Conservation (phyloP, 2,329 filamentous ascomycete species). For the Exserohilum turcica region DNA sequence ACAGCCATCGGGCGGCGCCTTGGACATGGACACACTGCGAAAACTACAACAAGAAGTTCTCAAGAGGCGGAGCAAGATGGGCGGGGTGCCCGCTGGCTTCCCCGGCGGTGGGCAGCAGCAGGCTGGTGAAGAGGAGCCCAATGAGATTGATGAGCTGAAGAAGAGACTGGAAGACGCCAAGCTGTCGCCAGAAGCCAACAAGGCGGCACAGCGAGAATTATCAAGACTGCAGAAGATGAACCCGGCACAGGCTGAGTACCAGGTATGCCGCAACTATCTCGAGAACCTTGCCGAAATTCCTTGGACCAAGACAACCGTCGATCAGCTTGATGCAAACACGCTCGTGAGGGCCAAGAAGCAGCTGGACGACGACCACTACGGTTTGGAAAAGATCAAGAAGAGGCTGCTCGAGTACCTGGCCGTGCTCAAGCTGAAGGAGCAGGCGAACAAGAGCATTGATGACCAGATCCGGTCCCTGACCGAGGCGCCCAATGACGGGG, state of each 20-base stretch:
- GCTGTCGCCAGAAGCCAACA: constrained; percentile 81
- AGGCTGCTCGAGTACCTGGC: constrained; percentile 92
- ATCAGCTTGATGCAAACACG: constrained; percentile 82
- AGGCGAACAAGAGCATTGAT: constrained; percentile 82
- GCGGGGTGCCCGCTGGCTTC: constrained; percentile 44
- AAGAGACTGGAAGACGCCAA: constrained; percentile 83
- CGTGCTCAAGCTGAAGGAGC: constrained; percentile 93
- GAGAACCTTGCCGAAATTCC: constrained; percentile 94
- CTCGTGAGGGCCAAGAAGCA: constrained; percentile 81
- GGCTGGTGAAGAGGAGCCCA: constrained; percentile 73
- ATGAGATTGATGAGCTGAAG: constrained; percentile 89
- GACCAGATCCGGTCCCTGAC: constrained; percentile 69
- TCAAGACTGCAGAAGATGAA: constrained; percentile 93
- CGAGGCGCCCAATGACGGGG: constrained; percentile 47
- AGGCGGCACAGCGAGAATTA: constrained; percentile 88
- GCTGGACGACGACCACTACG: constrained; percentile 94
- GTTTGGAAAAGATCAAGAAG: constrained; percentile 96
- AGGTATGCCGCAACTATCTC: constrained; percentile 89
- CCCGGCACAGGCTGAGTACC: constrained; percentile 93
- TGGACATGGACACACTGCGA: constrained; percentile 53
- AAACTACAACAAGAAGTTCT: constrained; percentile 52
- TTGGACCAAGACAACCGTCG: constrained; percentile 83
- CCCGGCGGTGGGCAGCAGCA: constrained; percentile 53
- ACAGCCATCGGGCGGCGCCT: constrained; percentile 53
- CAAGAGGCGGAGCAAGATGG: constrained; percentile 41